Evolutionary conservation across 2,329 filamentous ascomycete genomes (phyloP).

Genomic region (Neofusicoccum cordaticola): DNA sequence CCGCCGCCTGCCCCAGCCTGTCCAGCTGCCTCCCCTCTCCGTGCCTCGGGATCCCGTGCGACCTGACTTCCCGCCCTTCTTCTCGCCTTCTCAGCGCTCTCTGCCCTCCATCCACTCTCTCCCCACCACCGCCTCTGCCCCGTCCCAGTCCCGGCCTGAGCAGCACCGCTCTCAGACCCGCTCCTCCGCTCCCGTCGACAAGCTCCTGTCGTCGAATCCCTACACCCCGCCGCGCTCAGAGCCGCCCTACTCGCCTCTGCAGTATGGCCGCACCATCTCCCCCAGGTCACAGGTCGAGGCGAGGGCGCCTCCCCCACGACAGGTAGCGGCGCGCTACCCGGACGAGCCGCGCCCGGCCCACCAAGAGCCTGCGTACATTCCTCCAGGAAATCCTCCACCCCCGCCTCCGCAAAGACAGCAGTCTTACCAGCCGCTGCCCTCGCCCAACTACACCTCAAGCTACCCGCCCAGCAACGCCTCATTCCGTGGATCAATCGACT

Average conservation of each 20-base stretch:
- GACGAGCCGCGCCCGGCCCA: slow-evolving; percentile 32
- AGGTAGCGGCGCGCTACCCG: slow-evolving; percentile 23
- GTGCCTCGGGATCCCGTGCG: slow-evolving; percentile 35
- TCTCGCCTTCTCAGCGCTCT: slow-evolving; percentile 33
- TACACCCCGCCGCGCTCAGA: slow-evolving; percentile 41
- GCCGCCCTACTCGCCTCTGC: slow-evolving; percentile 29
- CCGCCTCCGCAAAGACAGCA: slow-evolving; percentile 13
- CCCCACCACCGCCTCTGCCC: slow-evolving; percentile 19
- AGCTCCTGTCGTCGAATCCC: slow-evolving; percentile 34
- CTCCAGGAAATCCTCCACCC: slow-evolving; percentile 35
- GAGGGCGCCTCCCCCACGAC: neutral
- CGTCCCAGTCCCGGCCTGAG: slow-evolving; percentile 23
- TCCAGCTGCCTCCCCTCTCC: slow-evolving; percentile 39
- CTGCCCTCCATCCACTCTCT: slow-evolving; percentile 35
- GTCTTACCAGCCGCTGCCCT: slow-evolving; percentile 30
- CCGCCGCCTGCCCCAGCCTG: slow-evolving; percentile 39
- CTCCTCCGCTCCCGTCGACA: slow-evolving; percentile 35
- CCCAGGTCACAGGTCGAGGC: slow-evolving; percentile 30
- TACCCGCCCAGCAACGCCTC: slow-evolving; percentile 38
- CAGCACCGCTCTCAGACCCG: slow-evolving; percentile 24
- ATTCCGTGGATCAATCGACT: slow-evolving; percentile 38
- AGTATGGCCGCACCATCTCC: slow-evolving; percentile 35
- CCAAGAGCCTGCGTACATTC: slow-evolving; percentile 33
- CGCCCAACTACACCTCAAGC: slow-evolving; percentile 39
- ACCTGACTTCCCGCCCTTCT: slow-evolving; percentile 35